Percentiles rank a stretch among this genome's conserved stretches.
phyloP scores from a whole-genome alignment of 495 filamentous ascomycete genomes.

The Aspergillus cristatus region DNA sequence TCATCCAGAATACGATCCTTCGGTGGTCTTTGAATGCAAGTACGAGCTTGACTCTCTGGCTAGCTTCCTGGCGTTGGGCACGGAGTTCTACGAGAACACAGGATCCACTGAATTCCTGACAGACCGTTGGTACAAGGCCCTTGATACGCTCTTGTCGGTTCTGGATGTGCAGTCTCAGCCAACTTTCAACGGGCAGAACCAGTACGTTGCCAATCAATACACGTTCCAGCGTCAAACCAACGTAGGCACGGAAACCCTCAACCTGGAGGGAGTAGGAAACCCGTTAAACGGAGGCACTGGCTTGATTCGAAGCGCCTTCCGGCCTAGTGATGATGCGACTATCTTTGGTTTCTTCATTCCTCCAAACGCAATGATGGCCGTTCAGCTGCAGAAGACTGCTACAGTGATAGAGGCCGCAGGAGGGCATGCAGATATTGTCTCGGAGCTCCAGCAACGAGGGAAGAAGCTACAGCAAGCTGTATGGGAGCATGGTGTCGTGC shows the following conservation, averaged over 20 bases:
- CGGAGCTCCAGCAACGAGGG: conserved; percentile 54
- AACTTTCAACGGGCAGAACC: conserved; percentile 62
- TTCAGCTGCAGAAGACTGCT: conserved; percentile 74
- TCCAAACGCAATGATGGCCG: conserved; percentile 90
- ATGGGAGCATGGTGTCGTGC: conserved; percentile 83
- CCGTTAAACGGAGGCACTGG: conserved; percentile 78
- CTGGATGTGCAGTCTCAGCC: conserved; percentile 69
- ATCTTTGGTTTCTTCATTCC: conserved; percentile 95
- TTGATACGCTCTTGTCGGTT: conserved; percentile 62
- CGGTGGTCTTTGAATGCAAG: conserved; percentile 93
- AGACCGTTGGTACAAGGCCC: conserved; percentile 67
- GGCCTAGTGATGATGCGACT: conserved; percentile 96
- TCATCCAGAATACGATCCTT: conserved; percentile 75
- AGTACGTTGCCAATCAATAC: conserved; percentile 65
- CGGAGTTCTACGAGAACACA: conserved; percentile 77
- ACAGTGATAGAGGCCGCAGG: conserved; percentile 53
- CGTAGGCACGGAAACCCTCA: conserved; percentile 84
- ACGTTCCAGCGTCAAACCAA: conserved; percentile 75
- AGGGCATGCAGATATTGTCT: conserved; percentile 37
- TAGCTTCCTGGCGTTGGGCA: conserved; percentile 77
- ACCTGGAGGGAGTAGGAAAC: conserved; percentile 75
- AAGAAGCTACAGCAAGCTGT: conserved; percentile 65
- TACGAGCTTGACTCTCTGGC: conserved; percentile 96
- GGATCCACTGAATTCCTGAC: conserved; percentile 69
- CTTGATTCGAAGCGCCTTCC: conserved; percentile 83